These are phyloP conservation scores for Ceratobasidium sp. DNA, from an alignment of 1,284 basidiomycete species.

Conservation along the genomic window DNA sequence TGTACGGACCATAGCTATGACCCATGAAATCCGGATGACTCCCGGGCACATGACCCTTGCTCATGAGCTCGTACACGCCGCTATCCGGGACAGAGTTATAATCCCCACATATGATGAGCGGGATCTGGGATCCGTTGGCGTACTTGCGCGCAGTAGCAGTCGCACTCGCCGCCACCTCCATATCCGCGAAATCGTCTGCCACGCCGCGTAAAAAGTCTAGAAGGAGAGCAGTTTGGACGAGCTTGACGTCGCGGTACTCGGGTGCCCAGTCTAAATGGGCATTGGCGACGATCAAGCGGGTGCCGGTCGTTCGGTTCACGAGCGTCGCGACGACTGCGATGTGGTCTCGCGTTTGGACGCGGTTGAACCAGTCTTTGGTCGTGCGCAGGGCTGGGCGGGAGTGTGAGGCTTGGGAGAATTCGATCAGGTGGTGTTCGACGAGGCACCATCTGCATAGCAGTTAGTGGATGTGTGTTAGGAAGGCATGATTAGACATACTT, in stretches of 20 bases:
- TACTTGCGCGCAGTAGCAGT: constrained; percentile 60
- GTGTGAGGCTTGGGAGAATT: constrained; percentile 94
- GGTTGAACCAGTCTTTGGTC: constrained; percentile 99
- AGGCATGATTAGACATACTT: constrained; percentile 58
- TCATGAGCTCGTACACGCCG: constrained; percentile 93
- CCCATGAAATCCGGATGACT: constrained; percentile 94
- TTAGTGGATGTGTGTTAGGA: constrained; percentile 31
- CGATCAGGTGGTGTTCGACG: constrained; percentile 93
- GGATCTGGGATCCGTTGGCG: constrained; percentile 87
- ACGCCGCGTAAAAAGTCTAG: constrained; percentile 95
- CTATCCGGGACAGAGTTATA: constrained; percentile 91
- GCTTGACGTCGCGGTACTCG: constrained; percentile 94
- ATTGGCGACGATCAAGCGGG: constrained; percentile 90
- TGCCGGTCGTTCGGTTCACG: constrained; percentile 87
- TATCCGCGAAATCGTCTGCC: constrained; percentile 77
- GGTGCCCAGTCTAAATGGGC: constrained; percentile 96
- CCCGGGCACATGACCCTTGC: constrained; percentile 73
- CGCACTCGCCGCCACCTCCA: constrained; percentile 51
- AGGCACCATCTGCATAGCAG: constrained; percentile 92
- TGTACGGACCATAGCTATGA: constrained; percentile 92
- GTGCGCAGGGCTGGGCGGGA: constrained; percentile 96
- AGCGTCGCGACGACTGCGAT: constrained; percentile 90
- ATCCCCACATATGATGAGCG: constrained; percentile 91
- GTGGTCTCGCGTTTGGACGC: constrained; percentile 95
- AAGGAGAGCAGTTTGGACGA: constrained; percentile 93